phyloP scores from a whole-genome alignment of 331 rosid genomes.

The Acacia concinna region DNA sequence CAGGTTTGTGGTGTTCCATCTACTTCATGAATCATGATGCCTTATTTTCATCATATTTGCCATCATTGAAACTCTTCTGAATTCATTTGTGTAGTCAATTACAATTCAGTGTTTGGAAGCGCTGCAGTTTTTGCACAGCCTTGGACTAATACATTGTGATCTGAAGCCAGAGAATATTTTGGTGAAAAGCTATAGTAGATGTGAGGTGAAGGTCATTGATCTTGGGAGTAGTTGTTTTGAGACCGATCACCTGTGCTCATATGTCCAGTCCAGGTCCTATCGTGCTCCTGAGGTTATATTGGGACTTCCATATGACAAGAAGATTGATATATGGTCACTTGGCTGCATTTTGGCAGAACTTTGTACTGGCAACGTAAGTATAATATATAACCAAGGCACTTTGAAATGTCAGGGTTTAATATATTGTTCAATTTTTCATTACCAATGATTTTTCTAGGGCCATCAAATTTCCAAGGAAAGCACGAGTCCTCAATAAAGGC shows the following conservation, averaged over 20 bases:
- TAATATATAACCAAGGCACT: slow-evolving; percentile 11
- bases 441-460: background rate
- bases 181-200: slow-evolving; percentile 97
- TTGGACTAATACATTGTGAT: slow-evolving; percentile 96
- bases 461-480: background rate
- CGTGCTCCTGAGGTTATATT: slow-evolving; percentile 99
- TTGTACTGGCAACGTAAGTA: slow-evolving; percentile 93
- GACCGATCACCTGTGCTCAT: slow-evolving; percentile 98
- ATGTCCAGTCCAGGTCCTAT: slow-evolving; percentile 97
- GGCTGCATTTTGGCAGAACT: slow-evolving; percentile 99
- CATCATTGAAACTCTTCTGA: background rate
- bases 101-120: slow-evolving; percentile 97
- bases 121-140: slow-evolving; percentile 84
- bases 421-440: background rate
- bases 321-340: slow-evolving; percentile 99
- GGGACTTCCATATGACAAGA: slow-evolving; percentile 93
- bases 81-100: slow-evolving; percentile 71
- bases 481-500: background rate
- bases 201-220: slow-evolving; percentile 99
- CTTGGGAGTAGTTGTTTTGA: slow-evolving; percentile 99
- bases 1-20: slow-evolving; percentile 62
- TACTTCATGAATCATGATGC: slow-evolving; percentile 9
- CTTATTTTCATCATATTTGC: background rate
- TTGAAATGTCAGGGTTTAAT: slow-evolving; percentile 1
- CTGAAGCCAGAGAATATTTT: slow-evolving; percentile 97